These are phyloP conservation scores for Amanita inopinata DNA, from an alignment of 768 basidiomycete genomes.

Conservation along the genomic window DNA sequence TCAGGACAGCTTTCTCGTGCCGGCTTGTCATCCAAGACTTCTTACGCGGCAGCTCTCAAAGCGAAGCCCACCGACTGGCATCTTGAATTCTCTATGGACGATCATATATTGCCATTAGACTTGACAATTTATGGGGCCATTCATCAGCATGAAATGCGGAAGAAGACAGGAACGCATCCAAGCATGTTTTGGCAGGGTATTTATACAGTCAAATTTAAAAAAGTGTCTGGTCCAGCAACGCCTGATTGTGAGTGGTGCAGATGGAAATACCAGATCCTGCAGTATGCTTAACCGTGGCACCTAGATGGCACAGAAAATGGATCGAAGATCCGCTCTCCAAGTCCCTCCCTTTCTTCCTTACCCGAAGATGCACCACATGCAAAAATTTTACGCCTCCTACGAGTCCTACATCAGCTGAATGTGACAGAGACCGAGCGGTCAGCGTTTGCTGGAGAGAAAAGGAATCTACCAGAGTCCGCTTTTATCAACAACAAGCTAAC, in stretches of 20 bases:
- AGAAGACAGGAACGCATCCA: constrained; percentile 55
- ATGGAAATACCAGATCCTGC: neutral
- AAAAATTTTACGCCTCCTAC: constrained; percentile 84
- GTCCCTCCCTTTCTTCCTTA: constrained; percentile 65
- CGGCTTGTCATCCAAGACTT: constrained; percentile 35
- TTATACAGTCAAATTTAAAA: constrained; percentile 89
- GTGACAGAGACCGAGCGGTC: constrained; percentile 59
- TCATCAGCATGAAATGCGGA: constrained; percentile 81
- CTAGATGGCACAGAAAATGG: constrained; percentile 32
- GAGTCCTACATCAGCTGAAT: constrained; percentile 80
- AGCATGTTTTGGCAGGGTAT: constrained; percentile 84
- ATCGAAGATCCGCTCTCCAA: constrained; percentile 49
- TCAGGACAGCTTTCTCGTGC: constrained; percentile 21
- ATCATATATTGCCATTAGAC: constrained; percentile 72
- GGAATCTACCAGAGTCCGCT: constrained; percentile 64
- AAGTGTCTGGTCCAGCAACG: constrained; percentile 70
- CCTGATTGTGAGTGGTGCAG: constrained; percentile 43
- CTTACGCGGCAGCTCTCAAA: constrained; percentile 93
- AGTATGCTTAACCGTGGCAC: constrained; percentile 13
- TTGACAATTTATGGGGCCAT: constrained; percentile 95
- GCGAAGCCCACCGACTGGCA: constrained; percentile 95
- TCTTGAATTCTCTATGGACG: constrained; percentile 91
- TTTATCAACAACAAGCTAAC: constrained; percentile 98
- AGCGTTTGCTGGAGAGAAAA: constrained; percentile 37
- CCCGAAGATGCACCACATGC: constrained; percentile 79